Evolutionary conservation across 2,329 filamentous ascomycete genomes (phyloP), one percentile per base, ranked within the genome.

Genomic region (Nigrospora oryzae): DNA sequence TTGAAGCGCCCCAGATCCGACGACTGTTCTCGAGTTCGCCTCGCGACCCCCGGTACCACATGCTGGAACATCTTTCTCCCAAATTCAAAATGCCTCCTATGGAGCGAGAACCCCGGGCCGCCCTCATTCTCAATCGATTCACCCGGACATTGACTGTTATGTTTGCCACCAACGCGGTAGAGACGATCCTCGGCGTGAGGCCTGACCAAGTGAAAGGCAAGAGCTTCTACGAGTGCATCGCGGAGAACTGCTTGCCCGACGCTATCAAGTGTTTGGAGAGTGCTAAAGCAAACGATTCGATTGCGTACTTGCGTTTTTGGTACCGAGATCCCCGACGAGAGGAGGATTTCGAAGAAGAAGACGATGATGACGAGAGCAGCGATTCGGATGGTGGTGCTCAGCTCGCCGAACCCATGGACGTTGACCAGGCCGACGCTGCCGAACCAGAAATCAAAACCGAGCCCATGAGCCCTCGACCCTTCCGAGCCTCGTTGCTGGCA

Each of bases 271-370:
- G 85, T 55, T 65, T 95, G 31, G 89, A 94, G 63, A 85, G 84
- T 52, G 88, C 89, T 17, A 95, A 95, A 61, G 84, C 84, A 28
- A 94, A 95, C 55, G 87, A 95, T 60, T 94, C 89, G 2, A 93
- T 94, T 56, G 88, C 89, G 2, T 94, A 95, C 56, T 71, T 95
- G 47, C 84, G 89, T 15, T 95, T 94, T 61, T 87, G 82, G 77
- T 91, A 86, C 56, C 77, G 86, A 43, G 84, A 93, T 58, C 87
- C 87, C 15, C 73, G 83, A 30, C 69, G 75, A 45, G 73, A 71
- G 28, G 73, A 76, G 44, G 72, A 77, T 42, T 65, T 73, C 11
- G 60, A 67, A 36, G 61, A 63, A 15, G 64, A 70, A 11, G 63
- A 66, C 11, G 65, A 63, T 11, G 61, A 62, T 16, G 62, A 70